Evolutionary conservation across 768 basidiomycete species (phyloP), one percentile per base, ranked within the genome.

Genomic region (Hypholoma fasciculare): DNA sequence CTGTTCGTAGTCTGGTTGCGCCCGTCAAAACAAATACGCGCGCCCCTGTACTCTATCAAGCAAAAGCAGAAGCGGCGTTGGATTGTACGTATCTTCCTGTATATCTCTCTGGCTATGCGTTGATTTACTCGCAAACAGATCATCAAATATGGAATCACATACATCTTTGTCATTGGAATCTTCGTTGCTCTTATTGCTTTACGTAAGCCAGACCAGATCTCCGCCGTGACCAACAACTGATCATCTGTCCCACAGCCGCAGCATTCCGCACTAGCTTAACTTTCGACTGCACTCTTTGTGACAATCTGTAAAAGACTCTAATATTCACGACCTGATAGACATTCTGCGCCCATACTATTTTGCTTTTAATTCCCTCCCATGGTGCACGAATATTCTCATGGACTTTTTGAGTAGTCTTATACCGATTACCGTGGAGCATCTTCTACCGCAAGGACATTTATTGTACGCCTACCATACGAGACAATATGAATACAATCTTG

Each of bases 11-110:
- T 98, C 82, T 98, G 97, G 96, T 78, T 98, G 49, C 87, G 92
- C 20, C 94, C 94, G 19, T 95, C 93, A 54, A 93, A 93, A 71
- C 94, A 96, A 74, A 96, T 96, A 62, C 90, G 92, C 47, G 87
- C 95, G 2, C 94, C 95, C 0, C 76, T 98, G 65, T 98, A 92
- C 74, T 90, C 89, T 48, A 81, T 92, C 71, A 94, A 93, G 74
- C 90, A 95, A 75, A 90, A 89, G 73, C 85, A 85, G 70, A 92
- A 94, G 69, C 88, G 96, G 53, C 87, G 94, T 56, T 89, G 88
- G 83, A 95, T 96, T 65, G 93, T 96, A 69, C 70, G 86, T 78
- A 34, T 43, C 50, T 42, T 34, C 7, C 38, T 37, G 48, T 11
- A 49, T 14, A 43, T 14, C 63, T 53, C 4, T 14, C 17, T 51